A percentile compares a stretch with the other conserved stretches of the same genome.
Evolutionary conservation across 2,329 filamentous ascomycete genomes (phyloP).

Genomic region (Massarina eburnea): DNA sequence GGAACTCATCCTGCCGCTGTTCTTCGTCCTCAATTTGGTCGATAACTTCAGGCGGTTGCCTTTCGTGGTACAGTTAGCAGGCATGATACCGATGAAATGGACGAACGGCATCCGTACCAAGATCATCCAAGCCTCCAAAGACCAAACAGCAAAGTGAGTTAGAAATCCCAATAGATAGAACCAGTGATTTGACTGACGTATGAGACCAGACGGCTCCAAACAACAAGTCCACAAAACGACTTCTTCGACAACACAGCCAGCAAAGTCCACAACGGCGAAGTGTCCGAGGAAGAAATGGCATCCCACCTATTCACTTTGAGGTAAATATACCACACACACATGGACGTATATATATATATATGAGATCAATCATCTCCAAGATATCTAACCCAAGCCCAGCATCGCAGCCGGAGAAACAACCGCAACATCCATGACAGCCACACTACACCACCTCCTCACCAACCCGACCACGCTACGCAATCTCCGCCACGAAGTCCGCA

Average conservation of each 20-base stretch:
- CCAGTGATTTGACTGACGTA: not conserved
- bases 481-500: conserved; percentile 7
- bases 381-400: conserved; percentile 10
- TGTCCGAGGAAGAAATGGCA: conserved; percentile 13
- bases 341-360: not conserved
- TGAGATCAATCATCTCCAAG: not conserved
- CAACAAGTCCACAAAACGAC: no score
- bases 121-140: not conserved
- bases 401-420: conserved; percentile 21
- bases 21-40: conserved; percentile 1
- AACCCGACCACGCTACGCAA: conserved; percentile 1
- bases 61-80: not conserved
- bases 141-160: not conserved
- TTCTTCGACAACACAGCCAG: conserved; percentile 8
- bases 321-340: not conserved
- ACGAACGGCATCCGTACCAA: conserved; percentile 1
- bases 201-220: no score
- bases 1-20: conserved; percentile 6
- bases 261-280: conserved; percentile 3
- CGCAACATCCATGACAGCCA: conserved; percentile 11
- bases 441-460: conserved; percentile 11
- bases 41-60: conserved; percentile 9
- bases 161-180: not conserved
- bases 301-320: conserved; percentile 8
- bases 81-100: not conserved